Percentiles rank a stretch among this genome's conserved stretches.
These are phyloP conservation scores for Carex arenaria DNA, from an alignment of 202 grass and related monocot genomes.

Conservation along the genomic window DNA sequence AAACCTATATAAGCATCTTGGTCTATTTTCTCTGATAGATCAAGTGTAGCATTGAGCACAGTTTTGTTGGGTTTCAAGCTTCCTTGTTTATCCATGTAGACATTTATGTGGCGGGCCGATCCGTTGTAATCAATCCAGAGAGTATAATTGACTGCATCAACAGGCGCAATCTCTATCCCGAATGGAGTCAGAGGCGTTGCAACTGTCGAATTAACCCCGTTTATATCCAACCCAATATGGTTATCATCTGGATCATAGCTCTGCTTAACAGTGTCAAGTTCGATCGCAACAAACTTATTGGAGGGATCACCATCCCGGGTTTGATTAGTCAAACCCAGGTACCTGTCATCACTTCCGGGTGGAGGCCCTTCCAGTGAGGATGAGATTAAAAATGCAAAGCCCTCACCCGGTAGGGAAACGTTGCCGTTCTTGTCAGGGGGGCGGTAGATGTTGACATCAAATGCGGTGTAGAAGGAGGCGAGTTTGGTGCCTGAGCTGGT, in stretches of 20 bases:
- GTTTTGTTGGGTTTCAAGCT: neutral
- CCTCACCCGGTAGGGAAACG: constrained; percentile 33
- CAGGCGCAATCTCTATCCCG: constrained; percentile 39
- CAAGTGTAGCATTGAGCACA: constrained; percentile 49
- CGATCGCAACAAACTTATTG: constrained; percentile 65
- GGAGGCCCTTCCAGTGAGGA: constrained; percentile 14
- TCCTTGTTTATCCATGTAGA: constrained; percentile 39
- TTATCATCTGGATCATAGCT: constrained; percentile 64
- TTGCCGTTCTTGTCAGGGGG: too few relatives aligned
- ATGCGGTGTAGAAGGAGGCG: constrained; percentile 66
- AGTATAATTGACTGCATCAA: constrained; percentile 12
- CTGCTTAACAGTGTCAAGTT: constrained; percentile 70
- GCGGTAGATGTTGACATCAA: constrained; percentile 48
- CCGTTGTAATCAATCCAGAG: constrained; percentile 83
- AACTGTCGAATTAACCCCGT: constrained; percentile 25
- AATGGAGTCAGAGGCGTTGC: constrained; percentile 30
- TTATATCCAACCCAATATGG: constrained; percentile 75
- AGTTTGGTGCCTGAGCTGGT: neutral
- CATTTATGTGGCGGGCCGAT: constrained; percentile 31
- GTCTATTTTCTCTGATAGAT: constrained; percentile 32
- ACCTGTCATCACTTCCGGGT: constrained; percentile 32
- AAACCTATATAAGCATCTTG: constrained; percentile 53
- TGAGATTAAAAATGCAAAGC: constrained; percentile 57
- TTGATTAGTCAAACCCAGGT: constrained; percentile 74
- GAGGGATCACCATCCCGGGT: constrained; percentile 25